phyloP scores from a whole-genome alignment of 805 yeast genomes.

The Metschnikowia colocasiae region DNA sequence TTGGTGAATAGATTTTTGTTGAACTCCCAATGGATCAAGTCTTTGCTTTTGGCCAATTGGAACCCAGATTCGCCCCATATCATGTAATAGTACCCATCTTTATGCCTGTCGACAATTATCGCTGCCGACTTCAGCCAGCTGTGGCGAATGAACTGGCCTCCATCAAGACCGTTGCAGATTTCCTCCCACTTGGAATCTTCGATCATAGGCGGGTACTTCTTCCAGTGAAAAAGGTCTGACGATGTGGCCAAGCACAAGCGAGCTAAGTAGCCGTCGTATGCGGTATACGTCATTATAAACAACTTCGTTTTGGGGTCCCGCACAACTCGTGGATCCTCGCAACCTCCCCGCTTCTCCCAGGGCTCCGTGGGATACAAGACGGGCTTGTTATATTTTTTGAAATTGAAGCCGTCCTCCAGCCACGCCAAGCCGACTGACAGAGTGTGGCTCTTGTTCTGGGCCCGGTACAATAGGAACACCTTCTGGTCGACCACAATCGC shows the following conservation, averaged over 20 bases:
- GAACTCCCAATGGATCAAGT: conserved; percentile 34
- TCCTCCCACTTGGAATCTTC: conserved; percentile 29
- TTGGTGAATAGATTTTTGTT: conserved; percentile 24
- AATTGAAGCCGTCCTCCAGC: conserved; percentile 37
- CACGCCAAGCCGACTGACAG: conserved; percentile 41
- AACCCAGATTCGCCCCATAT: conserved; percentile 42
- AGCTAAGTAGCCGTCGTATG: conserved; percentile 33
- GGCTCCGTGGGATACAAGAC: conserved; percentile 34
- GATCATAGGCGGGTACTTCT: conserved; percentile 35
- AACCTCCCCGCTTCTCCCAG: conserved; percentile 40
- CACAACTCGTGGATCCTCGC: conserved; percentile 42
- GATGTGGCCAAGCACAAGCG: conserved; percentile 40
- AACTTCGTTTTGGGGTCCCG: conserved; percentile 33
- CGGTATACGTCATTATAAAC: conserved; percentile 40
- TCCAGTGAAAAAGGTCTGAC: conserved; percentile 36
- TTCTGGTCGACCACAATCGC: conserved; percentile 39
- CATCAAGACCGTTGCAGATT: conserved; percentile 25
- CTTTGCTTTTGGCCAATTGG: conserved; percentile 34
- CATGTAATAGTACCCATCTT: conserved; percentile 39
- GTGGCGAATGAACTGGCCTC: conserved; percentile 24
- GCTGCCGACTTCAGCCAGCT: conserved; percentile 45
- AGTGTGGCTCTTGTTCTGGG: conserved; percentile 32
- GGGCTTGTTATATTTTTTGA: conserved; percentile 29
- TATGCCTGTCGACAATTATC: conserved; percentile 28
- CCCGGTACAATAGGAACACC: conserved; percentile 37